Conservation (phyloP, 176 grass and related monocot genomes). For the Carex littledalei region DNA sequence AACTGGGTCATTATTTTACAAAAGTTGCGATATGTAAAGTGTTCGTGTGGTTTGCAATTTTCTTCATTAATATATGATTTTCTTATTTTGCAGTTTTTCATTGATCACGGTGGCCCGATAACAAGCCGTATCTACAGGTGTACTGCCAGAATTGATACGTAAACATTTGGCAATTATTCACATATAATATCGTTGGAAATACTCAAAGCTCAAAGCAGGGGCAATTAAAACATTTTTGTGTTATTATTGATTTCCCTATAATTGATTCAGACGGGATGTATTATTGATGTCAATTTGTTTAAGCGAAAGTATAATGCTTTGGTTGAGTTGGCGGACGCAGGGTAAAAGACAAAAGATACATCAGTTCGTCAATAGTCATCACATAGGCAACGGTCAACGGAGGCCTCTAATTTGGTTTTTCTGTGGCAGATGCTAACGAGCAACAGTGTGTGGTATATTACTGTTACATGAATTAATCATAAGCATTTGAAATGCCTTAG, state of each 20-base stretch:
- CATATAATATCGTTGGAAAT: background rate
- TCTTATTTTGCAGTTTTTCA: background rate
- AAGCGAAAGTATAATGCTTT: no score
- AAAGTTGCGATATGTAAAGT: background rate
- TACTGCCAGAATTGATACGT: no score
- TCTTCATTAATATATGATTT: background rate
- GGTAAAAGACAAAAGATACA: no score
- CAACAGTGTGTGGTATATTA: no score
- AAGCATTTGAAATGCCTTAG: no score
- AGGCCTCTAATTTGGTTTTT: no score
- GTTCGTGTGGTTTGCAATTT: background rate
- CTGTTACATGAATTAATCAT: no score
- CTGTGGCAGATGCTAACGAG: no score
- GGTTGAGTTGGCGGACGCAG: no score
- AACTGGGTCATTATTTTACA: background rate
- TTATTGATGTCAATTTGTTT: background rate
- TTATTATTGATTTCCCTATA: background rate
- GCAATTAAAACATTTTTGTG: background rate
- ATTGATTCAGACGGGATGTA: background rate
- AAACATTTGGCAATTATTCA: no score
- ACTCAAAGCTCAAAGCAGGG: background rate
- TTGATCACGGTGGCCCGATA: background rate
- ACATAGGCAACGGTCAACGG: no score
- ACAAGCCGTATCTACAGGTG: background rate
- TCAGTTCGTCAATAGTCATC: no score